Base-by-base conservation (phyloP, 805 yeast genomes). In the Yarrowia sp. region DNA sequence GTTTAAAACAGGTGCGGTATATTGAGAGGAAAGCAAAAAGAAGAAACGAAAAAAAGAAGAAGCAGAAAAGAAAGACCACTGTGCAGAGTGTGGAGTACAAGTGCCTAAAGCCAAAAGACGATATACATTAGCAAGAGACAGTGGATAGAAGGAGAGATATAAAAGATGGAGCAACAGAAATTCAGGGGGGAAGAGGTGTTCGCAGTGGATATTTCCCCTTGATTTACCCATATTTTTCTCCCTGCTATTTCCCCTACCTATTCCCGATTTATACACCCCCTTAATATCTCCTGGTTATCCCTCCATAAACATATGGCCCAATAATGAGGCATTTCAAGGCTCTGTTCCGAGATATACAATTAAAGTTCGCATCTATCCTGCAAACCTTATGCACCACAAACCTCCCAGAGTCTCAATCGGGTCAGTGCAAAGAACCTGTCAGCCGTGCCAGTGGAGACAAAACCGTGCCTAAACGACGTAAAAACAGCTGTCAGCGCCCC, bases 261-360 rank as follows among this genome's bases (percentile, higher is more conserved):
- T 36, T 8, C 10, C 41, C 19, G 17, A 24, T 21, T 10, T 22
- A 1, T 9, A 22, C 3, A 24, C 16, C 19, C 30, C 11, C 28
- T 19, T 19, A 21, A 12, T n/a, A 1, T 19, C n/a, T 10, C 44
- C 26, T 10, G 4, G n/a, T 38, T 11, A 6, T 17, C 49, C 21
- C 49, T 16, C n/a, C 30, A 16, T n/a, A 26, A 44, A 24, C 21
- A 26, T n/a, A 44, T 44, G 35, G 35, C 36, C 52, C 35, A 17
- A 28, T 28, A 28, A 19, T 48, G 54, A 48, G 54, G 54, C 38
- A 48, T 48, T 48, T 48, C 38, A 19, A 26, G 19, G n/a, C n/a
- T n/a, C 54, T 30, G 28, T 48, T 48, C 54, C 54, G 54, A 48
- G 38, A 48, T 48, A 48, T 32, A 32, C 9, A 16, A 19, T 48